Conservation (phyloP, 192 early-diverging fungal species). For the Coemansia guatemalensis region DNA sequence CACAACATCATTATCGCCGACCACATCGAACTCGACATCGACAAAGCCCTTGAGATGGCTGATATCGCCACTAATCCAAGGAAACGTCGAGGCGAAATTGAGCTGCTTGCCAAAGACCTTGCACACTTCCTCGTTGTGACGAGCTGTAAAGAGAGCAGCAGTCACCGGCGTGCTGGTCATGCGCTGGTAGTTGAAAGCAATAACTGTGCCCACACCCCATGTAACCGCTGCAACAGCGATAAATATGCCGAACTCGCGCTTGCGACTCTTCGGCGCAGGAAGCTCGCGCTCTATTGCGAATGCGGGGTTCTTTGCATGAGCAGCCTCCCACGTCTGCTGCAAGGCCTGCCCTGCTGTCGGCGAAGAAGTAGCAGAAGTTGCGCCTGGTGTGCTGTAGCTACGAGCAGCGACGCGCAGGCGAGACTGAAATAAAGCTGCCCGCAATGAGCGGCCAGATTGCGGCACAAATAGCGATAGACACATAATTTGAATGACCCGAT, state of each 20-base stretch:
- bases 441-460: slow-evolving; percentile 4
- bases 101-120: slow-evolving; percentile 41
- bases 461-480: slow-evolving; percentile 1
- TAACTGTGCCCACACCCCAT: slow-evolving; percentile 46
- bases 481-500: slow-evolving; percentile 8
- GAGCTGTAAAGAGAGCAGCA: slow-evolving; percentile 47
- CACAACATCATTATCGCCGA: slow-evolving; percentile 37
- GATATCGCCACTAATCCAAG: slow-evolving; percentile 55
- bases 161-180: slow-evolving; percentile 55
- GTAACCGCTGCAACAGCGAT: slow-evolving; percentile 38
- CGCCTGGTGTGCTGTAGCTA: slow-evolving; percentile 16
- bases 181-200: slow-evolving; percentile 56
- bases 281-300: slow-evolving; percentile 53
- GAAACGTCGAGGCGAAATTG: slow-evolving; percentile 48
- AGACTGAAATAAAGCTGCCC: background rate
- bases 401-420: background rate
- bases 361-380: slow-evolving; percentile 4
- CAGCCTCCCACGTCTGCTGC: slow-evolving; percentile 36
- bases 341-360: background rate
- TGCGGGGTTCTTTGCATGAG: slow-evolving; percentile 48
- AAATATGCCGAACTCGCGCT: slow-evolving; percentile 48
- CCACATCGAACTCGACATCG: slow-evolving; percentile 49
- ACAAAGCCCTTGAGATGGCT: slow-evolving; percentile 54
- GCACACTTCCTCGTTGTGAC: slow-evolving; percentile 45
- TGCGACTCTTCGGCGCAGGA: slow-evolving; percentile 42